phyloP scores from a whole-genome alignment of 768 basidiomycete genomes.

The Rhodocollybia butyracea region DNA sequence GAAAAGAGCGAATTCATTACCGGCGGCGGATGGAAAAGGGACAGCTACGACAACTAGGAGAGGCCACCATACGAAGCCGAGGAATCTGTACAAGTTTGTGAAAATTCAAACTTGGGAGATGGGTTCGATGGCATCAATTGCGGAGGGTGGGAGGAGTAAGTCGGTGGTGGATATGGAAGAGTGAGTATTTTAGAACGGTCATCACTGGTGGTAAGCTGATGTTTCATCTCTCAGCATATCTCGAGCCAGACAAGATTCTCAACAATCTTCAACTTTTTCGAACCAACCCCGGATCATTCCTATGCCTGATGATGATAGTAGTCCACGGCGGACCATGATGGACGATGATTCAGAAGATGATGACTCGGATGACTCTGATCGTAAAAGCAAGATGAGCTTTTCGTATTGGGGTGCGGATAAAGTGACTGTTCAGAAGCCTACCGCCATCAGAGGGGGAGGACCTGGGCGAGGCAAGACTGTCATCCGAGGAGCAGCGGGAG shows the following conservation, averaged over 20 bases:
- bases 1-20: slow-evolving; percentile 33
- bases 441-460: neutral
- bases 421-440: slow-evolving; percentile 79
- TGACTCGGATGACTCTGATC: slow-evolving; percentile 83
- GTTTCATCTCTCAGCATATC: slow-evolving; percentile 49
- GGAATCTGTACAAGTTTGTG: slow-evolving; percentile 92
- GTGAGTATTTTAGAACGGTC: slow-evolving; percentile 42
- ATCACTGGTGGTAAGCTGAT: neutral
- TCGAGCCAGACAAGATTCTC: slow-evolving; percentile 46
- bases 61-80: slow-evolving; percentile 72
- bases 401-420: slow-evolving; percentile 94
- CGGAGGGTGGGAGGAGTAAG: slow-evolving; percentile 56
- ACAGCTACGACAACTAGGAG: slow-evolving; percentile 43
- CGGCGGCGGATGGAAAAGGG: neutral
- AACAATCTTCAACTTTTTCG: slow-evolving; percentile 15
- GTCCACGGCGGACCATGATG: too few species aligned
- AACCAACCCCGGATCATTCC: slow-evolving; percentile 67
- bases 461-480: neutral
- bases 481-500: neutral
- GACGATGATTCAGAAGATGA: slow-evolving; percentile 7
- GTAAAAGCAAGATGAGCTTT: slow-evolving; percentile 92
- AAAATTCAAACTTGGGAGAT: slow-evolving; percentile 92
- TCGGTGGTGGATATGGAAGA: slow-evolving; percentile 90
- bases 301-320: slow-evolving; percentile 64
- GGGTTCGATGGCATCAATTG: slow-evolving; percentile 18